Base-by-base conservation (phyloP, 257 asterid species). In the Lavandula angustifolia region DNA sequence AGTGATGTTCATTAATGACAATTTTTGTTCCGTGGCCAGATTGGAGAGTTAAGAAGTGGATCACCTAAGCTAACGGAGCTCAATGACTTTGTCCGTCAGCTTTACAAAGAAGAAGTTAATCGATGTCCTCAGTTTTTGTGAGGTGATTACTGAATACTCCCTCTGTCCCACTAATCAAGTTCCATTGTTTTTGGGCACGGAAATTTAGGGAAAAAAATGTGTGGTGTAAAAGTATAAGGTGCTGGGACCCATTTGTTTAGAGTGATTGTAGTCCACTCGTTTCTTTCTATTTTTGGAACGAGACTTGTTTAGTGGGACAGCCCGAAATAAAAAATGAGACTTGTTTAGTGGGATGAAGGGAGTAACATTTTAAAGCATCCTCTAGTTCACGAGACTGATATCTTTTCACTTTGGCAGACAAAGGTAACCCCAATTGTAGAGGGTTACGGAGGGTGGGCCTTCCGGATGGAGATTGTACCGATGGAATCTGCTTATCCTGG, bases 381-480 rank as follows among this genome's bases (percentile, higher is more conserved):
- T 22, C 27, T 22, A 22, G 27, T 22, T 22, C 40, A 54, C 38
- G 70, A 73, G 66, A 66, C 73, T 82, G 61, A 76, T 59, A 48
- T 53, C 22, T 57, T 17, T 75, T 80, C 64, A 61, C 67, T 68
- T 76, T 67, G 65, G 69, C 83, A 94, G 99, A 94, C 99, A 9
- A 94, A 90, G 82, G 94, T 90, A 34, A 94, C 99, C 37, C 97
- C 99, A 55, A 84, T 94, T 43, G 97, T 94, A 12, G 99, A 94
- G 85, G 99, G 99, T 33, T 94, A 87, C 72, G 97, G 99, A 66
- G 97, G 97, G 49, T 94, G 94, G 95, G 97, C 95, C 27, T 83
- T 90, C 35, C 92, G 97, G 12, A 78, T 88, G 99, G 99, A 94
- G 85, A 83, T 94, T 78, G 99, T 94, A 67, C 95, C 96, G 1